phyloP scores from a whole-genome alignment of 2,329 filamentous ascomycete genomes.

The Cadophora gregata region DNA sequence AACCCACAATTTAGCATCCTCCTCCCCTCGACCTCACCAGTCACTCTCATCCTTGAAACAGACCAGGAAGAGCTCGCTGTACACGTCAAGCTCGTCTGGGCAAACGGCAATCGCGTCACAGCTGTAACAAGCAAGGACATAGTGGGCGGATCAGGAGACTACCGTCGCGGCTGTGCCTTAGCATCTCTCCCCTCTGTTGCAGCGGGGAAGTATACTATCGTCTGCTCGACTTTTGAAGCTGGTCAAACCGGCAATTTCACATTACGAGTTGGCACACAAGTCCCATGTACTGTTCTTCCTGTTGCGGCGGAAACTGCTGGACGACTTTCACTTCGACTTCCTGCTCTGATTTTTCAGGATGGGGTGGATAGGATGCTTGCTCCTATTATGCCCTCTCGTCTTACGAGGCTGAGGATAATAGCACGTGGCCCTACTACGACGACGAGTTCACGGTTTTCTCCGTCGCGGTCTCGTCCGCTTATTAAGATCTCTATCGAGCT shows the following conservation, averaged over 20 bases:
- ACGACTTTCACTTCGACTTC: constrained; percentile 65
- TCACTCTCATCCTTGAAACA: constrained; percentile 78
- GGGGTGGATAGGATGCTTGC: constrained; percentile 56
- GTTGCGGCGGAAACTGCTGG: constrained; percentile 80
- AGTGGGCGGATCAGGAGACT: constrained; percentile 84
- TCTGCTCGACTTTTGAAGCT: constrained; percentile 89
- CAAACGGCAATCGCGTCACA: constrained; percentile 72
- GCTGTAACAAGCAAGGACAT: constrained; percentile 77
- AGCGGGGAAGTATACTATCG: constrained; percentile 80
- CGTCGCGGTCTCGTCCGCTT: constrained; percentile 47
- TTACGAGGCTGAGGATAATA: constrained; percentile 37
- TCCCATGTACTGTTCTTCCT: constrained; percentile 59
- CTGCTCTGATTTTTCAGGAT: constrained; percentile 55
- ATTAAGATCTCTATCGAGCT: constrained; percentile 76
- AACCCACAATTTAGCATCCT: constrained; percentile 86
- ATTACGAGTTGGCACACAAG: constrained; percentile 73
- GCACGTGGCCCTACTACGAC: constrained; percentile 27
- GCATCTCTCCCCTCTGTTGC: constrained; percentile 66
- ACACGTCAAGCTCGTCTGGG: constrained; percentile 85
- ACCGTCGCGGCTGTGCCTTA: constrained; percentile 79
- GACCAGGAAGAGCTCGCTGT: constrained; percentile 71
- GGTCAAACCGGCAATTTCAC: constrained; percentile 77
- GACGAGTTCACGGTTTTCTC: background rate
- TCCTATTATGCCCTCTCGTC: constrained; percentile 36
- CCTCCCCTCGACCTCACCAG: constrained; percentile 59